These are phyloP conservation scores for Dictyophora rubrovolvata DNA, from an alignment of 768 basidiomycete genomes.

Conservation along the genomic window DNA sequence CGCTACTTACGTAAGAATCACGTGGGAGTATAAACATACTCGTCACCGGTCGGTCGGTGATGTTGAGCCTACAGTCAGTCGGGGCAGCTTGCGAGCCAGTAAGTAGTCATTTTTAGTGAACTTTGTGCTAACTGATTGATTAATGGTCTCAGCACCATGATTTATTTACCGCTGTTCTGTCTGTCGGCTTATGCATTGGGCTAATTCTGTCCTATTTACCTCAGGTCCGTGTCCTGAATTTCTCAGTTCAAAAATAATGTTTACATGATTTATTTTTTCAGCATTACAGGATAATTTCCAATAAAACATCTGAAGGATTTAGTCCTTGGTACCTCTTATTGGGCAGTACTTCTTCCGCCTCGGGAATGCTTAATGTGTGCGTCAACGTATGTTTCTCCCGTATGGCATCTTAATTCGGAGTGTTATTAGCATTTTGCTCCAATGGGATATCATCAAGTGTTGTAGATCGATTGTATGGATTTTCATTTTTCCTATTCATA, in stretches of 20 bases:
- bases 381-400: constrained; percentile 14
- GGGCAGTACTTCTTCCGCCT: constrained; percentile 75
- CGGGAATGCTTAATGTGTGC: constrained; percentile 78
- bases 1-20: background rate
- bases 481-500: background rate
- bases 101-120: background rate
- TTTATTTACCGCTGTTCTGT: constrained; percentile 57
- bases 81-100: constrained; percentile 4
- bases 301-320: constrained; percentile 77
- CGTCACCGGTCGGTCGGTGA: background rate
- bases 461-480: constrained; percentile 64
- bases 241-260: constrained; percentile 1
- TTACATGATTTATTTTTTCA: constrained; percentile 18
- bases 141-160: constrained; percentile 51
- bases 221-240: constrained; percentile 42
- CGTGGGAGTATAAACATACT: background rate
- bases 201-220: constrained; percentile 77
- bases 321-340: constrained; percentile 87
- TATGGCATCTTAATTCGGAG: background rate
- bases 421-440: constrained; percentile 58
- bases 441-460: constrained; percentile 74
- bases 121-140: background rate
- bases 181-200: constrained; percentile 55
- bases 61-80: background rate
- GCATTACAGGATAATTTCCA: constrained; percentile 73